Conservation (phyloP, 2,329 filamentous ascomycete genomes). For the Stromatinia cepivora region DNA sequence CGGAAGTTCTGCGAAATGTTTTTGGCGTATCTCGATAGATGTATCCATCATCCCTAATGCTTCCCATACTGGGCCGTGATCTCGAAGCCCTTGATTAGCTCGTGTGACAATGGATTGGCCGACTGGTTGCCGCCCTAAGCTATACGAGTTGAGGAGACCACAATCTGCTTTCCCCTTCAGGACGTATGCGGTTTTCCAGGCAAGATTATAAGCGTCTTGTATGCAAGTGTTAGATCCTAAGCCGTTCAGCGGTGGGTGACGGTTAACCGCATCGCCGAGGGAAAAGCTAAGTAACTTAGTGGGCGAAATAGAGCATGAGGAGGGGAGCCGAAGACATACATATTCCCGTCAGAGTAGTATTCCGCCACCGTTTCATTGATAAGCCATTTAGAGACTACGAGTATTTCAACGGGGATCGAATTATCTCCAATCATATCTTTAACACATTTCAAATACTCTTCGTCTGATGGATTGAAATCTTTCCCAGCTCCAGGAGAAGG, state of each 20-base stretch:
- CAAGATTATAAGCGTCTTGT: slow-evolving; percentile 57
- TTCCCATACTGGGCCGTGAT: slow-evolving; percentile 50
- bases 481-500: slow-evolving; percentile 45
- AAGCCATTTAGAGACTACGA: slow-evolving; percentile 57
- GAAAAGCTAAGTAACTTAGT: slow-evolving; percentile 44
- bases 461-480: slow-evolving; percentile 46
- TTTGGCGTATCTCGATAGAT: slow-evolving; percentile 28
- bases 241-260: slow-evolving; percentile 58
- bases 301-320: neutral
- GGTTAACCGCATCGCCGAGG: slow-evolving; percentile 56
- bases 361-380: slow-evolving; percentile 63
- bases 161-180: slow-evolving; percentile 43
- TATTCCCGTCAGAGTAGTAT: slow-evolving; percentile 46
- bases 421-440: slow-evolving; percentile 57
- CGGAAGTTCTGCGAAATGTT: slow-evolving; percentile 25
- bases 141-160: slow-evolving; percentile 48
- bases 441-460: slow-evolving; percentile 50
- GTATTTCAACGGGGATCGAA: slow-evolving; percentile 50
- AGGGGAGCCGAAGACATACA: slow-evolving; percentile 28
- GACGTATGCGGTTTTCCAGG: slow-evolving; percentile 56
- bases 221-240: slow-evolving; percentile 60
- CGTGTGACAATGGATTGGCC: slow-evolving; percentile 45
- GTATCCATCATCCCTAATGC: slow-evolving; percentile 47
- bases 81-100: slow-evolving; percentile 54
- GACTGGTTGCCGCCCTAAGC: slow-evolving; percentile 51